phyloP scores from a whole-genome alignment of 768 basidiomycete species.

The Trametes sanguinea region DNA sequence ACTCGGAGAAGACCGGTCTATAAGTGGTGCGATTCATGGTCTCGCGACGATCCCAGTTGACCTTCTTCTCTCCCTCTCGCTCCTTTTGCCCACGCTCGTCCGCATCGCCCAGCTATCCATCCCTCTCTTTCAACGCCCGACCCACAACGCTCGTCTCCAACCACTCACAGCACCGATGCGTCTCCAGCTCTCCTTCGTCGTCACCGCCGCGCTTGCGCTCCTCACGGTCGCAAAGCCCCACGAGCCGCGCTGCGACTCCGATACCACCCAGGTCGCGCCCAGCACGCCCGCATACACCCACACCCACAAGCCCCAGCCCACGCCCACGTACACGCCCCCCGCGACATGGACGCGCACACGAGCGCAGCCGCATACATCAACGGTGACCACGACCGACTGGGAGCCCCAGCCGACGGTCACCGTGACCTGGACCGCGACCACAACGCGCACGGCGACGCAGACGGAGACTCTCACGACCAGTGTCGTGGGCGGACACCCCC shows the following conservation, averaged over 20 bases:
- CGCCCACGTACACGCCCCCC: not conserved
- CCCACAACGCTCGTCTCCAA: not conserved
- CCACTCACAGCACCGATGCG: not conserved
- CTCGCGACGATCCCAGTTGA: too few relatives aligned
- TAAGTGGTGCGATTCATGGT: too few relatives aligned
- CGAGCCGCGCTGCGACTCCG: constrained; percentile 2
- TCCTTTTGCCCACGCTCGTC: too few relatives aligned
- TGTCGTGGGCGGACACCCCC: not conserved
- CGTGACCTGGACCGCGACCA: constrained; percentile 5
- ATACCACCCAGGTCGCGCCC: not conserved
- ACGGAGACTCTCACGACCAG: not conserved
- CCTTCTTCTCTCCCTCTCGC: too few relatives aligned
- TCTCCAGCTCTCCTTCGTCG: constrained; percentile 10
- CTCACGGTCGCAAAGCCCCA: constrained; percentile 10
- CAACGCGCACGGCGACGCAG: constrained; percentile 1
- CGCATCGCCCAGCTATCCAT: too few relatives aligned
- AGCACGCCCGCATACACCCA: not conserved
- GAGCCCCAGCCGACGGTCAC: constrained; percentile 7
- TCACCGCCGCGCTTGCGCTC: constrained; percentile 8
- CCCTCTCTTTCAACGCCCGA: too few relatives aligned
- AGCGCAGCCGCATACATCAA: not conserved
- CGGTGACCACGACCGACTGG: constrained; percentile 4
- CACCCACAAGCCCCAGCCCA: not conserved
- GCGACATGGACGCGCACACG: not conserved
- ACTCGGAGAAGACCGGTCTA: too few relatives aligned